Base-by-base conservation (phyloP, 352 stramenopile species). In the Bremia lactucae region DNA sequence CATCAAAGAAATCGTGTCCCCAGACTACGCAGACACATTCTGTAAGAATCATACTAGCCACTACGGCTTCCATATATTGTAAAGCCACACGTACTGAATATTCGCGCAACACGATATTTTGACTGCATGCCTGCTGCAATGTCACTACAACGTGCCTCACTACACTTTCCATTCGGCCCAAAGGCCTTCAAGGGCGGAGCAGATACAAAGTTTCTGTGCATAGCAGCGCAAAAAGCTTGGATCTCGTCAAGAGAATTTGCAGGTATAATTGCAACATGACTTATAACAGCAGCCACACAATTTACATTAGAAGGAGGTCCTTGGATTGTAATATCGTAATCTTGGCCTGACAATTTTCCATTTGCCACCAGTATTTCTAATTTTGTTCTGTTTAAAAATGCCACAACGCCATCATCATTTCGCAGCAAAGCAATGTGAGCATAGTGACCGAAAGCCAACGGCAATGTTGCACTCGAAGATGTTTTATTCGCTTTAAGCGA, bases 1-100 rank as follows among this genome's bases (percentile, higher is more conserved):
- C 79, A 18, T 91, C 71, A 28, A 91, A 77, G 42, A 81, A 88
- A 11, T 80, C 49, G 4, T 45, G 49, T 22, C 69, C 72, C 79
- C 79, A 88, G 68, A 88, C 79, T 91, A 14, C 21, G 42, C 19
- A 41, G 28, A 29, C 23, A 47, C 18, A 45, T 20, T 10, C 39
- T 25, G 23, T 54, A 33, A 52, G 28, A 55, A 42, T 11, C 42
- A 4, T 26, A 6, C 16, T 4, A 29, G 20, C 23, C 42, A 29
- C n/a, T 5, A 39, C 14, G 23, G 39, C 11, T 20, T 15, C 13
- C 36, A 23, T 24, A 11, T 36, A 9, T 24, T 6, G 6, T 31
- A 29, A 10, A 28, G 6, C 4, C 21, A 2, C 37, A 69, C 76
- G 28, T 75, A 90, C 78, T 59, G 41, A 65, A 49, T 0, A 87